These are phyloP conservation scores for Phaffia tasmanica DNA, from an alignment of 768 basidiomycete species.

Conservation along the genomic window DNA sequence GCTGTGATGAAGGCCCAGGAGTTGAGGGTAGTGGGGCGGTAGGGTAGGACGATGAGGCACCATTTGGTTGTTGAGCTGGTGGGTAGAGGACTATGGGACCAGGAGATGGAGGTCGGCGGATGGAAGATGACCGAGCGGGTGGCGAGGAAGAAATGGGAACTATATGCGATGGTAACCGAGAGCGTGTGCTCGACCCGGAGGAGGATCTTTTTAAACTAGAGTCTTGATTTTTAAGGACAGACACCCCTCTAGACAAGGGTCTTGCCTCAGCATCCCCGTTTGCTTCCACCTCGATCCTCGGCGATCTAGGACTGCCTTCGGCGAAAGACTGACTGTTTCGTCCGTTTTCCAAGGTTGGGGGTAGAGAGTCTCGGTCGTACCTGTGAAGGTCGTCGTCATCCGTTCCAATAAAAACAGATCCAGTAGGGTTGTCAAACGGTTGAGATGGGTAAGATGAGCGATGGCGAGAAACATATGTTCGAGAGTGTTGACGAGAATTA, in stretches of 20 bases:
- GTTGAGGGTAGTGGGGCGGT: neutral
- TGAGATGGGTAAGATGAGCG: slow-evolving; percentile 43
- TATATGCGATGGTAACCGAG: neutral
- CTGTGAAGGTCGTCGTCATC: neutral
- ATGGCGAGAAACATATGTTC: slow-evolving; percentile 46
- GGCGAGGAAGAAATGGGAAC: neutral
- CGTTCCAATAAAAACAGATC: slow-evolving; percentile 42
- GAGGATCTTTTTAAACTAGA: neutral
- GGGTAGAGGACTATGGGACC: slow-evolving; percentile 11
- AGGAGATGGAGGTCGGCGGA: slow-evolving; percentile 18
- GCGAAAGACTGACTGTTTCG: neutral
- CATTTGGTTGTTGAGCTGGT: no score
- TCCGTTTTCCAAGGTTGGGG: neutral
- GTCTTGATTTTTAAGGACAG: neutral
- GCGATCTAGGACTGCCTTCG: neutral
- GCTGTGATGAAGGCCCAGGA: neutral
- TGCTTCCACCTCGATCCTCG: neutral
- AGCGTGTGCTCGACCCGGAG: neutral
- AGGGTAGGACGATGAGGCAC: neutral
- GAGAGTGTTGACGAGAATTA: slow-evolving; percentile 43
- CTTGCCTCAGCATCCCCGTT: neutral
- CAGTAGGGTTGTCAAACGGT: slow-evolving; percentile 39
- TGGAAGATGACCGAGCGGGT: slow-evolving; percentile 5
- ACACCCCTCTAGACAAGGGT: neutral
- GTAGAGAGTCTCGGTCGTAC: slow-evolving; percentile 6